Evolutionary conservation across 176 grass and related monocot species (phyloP), one percentile per base, ranked within the genome.

Genomic region (Rhynchospora pubera): DNA sequence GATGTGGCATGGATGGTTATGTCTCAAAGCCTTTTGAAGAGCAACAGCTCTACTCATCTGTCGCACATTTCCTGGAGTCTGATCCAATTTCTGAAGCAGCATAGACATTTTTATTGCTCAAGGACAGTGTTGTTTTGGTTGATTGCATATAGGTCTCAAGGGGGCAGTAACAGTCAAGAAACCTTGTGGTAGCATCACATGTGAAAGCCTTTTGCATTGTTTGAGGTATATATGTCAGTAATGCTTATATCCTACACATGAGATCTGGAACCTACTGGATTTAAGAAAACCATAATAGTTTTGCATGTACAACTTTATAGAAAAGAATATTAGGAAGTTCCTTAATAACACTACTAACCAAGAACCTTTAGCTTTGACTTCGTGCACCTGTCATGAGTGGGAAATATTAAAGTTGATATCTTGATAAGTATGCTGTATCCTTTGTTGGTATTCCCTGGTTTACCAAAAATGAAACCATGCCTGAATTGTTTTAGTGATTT

Each of bases 1-100:
- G 87, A 60, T 88, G 93, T 39, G 93, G 90, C 57, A 94, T 94
- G 93, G 90, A 94, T 86, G 93, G 86, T 5, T 94, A 92, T 78
- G 93, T 94, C 43, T 83, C 90, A 26, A 95, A 95, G 53, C 93
- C 93, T 50, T 95, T 95, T 72, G 93, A 95, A 83, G 88, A 91
- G 77, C 79, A 88, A 19, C 90, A 90, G 51, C 85, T 92, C 9
- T 95, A 92, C 65, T 91, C 88, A 52, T 86, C 93, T 3, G 90
- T 95, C 56, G 90, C 90, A 69, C 90, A 88, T 80, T 92, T 90
- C 81, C 65, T 95, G 48, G 86, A 90, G 53, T 80, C 81, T 34
- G 82, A 92, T 59, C 59, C 32, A 16, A 58, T 28, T 81, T 12
- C 14, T 7, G 57, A 81, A 51, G 43, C 79, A 63, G 57, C 19